phyloP scores from a whole-genome alignment of 495 filamentous ascomycete genomes.

The Xylona heveae region DNA sequence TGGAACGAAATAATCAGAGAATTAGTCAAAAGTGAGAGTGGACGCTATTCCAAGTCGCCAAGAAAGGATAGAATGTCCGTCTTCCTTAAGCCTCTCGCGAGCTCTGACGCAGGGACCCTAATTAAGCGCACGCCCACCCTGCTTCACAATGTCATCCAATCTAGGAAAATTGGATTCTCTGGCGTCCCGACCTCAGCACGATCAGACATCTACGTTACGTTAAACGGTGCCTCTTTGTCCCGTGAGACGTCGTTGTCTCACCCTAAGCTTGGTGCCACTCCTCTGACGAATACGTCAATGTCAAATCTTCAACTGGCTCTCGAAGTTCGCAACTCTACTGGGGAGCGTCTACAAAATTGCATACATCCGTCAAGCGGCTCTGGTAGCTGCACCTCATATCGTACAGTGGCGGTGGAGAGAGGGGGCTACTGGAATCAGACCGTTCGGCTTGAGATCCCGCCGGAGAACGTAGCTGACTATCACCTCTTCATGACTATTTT shows the following conservation, averaged over 20 bases:
- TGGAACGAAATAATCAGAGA: conserved; percentile 62
- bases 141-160: conserved; percentile 57
- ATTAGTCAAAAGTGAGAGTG: conserved; percentile 47
- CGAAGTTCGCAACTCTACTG: conserved; percentile 57
- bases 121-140: conserved; percentile 75
- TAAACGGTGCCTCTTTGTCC: conserved; percentile 53
- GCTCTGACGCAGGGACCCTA: conserved; percentile 53
- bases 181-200: conserved; percentile 70
- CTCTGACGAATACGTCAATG: conserved; percentile 40
- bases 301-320: conserved; percentile 72
- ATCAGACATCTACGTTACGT: conserved; percentile 84
- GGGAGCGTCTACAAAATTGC: conserved; percentile 65
- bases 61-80: conserved; percentile 54
- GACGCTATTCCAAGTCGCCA: conserved; percentile 48
- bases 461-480: conserved; percentile 58
- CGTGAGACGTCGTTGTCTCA: conserved; percentile 61
- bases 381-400: conserved; percentile 58
- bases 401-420: conserved; percentile 56
- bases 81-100: conserved; percentile 51
- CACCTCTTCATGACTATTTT: conserved; percentile 82
- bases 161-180: conserved; percentile 82
- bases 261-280: conserved; percentile 51
- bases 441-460: conserved; percentile 58
- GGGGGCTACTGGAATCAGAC: conserved; percentile 74
- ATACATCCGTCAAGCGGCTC: conserved; percentile 73